Conservation (phyloP, 371 early-diverging fungal genomes). For the Fennellomyces sp. region DNA sequence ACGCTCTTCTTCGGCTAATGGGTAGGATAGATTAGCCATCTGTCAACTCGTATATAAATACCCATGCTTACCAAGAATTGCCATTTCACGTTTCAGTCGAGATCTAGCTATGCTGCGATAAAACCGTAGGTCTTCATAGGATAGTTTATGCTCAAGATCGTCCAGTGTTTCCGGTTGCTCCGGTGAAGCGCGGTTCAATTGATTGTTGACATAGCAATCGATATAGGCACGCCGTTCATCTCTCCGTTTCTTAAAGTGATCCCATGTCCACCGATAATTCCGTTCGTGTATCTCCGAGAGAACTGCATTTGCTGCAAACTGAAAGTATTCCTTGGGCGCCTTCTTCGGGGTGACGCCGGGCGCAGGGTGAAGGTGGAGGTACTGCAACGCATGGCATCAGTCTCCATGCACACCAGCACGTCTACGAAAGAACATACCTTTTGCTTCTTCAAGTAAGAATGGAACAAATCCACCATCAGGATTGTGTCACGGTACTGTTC, state of each 20-base stretch:
- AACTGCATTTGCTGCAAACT: slow-evolving; percentile 81
- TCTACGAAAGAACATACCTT: slow-evolving; percentile 22
- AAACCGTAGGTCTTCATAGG: slow-evolving; percentile 88
- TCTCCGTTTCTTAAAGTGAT: slow-evolving; percentile 79
- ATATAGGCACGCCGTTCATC: slow-evolving; percentile 86
- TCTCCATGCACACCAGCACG: neutral
- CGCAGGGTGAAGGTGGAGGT: slow-evolving; percentile 85
- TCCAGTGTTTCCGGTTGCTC: slow-evolving; percentile 66
- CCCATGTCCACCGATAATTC: slow-evolving; percentile 87
- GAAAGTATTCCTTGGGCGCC: slow-evolving; percentile 85
- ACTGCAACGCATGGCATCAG: slow-evolving; percentile 41
- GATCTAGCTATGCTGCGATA: slow-evolving; percentile 86
- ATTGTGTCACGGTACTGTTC: slow-evolving; percentile 87
- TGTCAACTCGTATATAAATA: too few relatives aligned
- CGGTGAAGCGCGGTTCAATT: slow-evolving; percentile 54
- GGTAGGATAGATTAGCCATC: neutral
- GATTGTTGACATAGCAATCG: slow-evolving; percentile 71
- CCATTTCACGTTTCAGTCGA: slow-evolving; percentile 73
- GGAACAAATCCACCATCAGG: slow-evolving; percentile 82
- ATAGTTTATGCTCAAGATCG: slow-evolving; percentile 76
- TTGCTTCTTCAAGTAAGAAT: slow-evolving; percentile 64
- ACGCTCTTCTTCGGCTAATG: slow-evolving; percentile 39
- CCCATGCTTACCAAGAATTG: slow-evolving; percentile 56
- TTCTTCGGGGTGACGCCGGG: slow-evolving; percentile 72
- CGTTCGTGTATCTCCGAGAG: slow-evolving; percentile 88